Base-by-base conservation (phyloP, 345 rosid species). In the Xanthoceras sorbifolium region DNA sequence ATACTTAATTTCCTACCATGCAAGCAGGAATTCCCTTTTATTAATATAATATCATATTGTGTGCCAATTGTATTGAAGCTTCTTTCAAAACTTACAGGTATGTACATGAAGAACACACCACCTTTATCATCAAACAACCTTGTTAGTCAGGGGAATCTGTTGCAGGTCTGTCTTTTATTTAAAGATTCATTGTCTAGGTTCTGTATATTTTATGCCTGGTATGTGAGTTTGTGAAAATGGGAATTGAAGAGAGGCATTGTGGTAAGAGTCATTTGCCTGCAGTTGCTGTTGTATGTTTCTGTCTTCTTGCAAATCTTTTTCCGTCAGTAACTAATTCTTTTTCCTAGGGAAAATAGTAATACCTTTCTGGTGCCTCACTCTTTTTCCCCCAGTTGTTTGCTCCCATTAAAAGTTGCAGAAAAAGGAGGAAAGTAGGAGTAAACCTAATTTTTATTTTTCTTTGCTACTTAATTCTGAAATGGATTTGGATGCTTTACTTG, bases 51-150 rank as follows among this genome's bases (percentile, higher is more conserved):
- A 46, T 42, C n/a, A n/a, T n/a, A n/a, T 44, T 65, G 55, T 71
- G 67, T 75, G 29, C 32, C 32, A 63, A 46, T 73, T 40, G 36
- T 52, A 22, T 74, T 59, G 69, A 75, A 42, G 34, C 11, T 22
- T 38, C 34, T 70, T 54, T 29, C 63, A 17, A 70, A 67, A 71
- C 62, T 79, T 44, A 42, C 86, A 92, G 99, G 95, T 74, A 85
- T 88, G 83, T 89, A 85, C 79, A 84, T 82, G 87, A 90, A 89
- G 88, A 85, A 69, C 79, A 81, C 91, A 77, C 86, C 91, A 61
- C 88, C 95, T 76, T 44, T 85, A 57, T 75, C 88, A 42, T 82
- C 97, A 48, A 92, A 84, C 85, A 87, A 64, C 81, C 83, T 87
- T 54, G 76, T 72, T 82, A 87, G 72, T 82, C 96, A 89, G 77